phyloP scores from a whole-genome alignment of 139 green algal genomes.

The Coccomyxa sp. region DNA sequence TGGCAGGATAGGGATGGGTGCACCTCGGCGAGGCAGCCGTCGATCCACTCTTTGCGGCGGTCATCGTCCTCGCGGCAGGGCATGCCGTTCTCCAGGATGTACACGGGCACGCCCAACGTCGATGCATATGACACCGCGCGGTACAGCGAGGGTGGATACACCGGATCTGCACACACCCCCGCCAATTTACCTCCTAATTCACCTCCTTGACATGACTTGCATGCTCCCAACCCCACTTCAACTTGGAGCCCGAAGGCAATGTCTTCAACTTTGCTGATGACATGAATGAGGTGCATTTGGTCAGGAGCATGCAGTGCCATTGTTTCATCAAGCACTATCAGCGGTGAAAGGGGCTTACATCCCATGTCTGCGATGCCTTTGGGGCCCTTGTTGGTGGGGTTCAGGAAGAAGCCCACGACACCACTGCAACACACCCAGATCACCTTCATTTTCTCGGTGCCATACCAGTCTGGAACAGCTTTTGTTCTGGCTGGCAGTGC shows the following conservation, averaged over 20 bases:
- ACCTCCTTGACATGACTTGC: not conserved
- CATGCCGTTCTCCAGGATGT: slow-evolving; percentile 80
- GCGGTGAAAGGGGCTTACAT: not conserved
- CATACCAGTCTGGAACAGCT: not conserved
- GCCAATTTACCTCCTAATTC: not conserved
- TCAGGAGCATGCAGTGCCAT: too few relatives aligned
- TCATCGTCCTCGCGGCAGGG: slow-evolving; percentile 46
- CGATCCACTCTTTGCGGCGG: slow-evolving; percentile 32
- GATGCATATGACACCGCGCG: slow-evolving; percentile 13
- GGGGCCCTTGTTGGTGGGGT: slow-evolving; percentile 32
- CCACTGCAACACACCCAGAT: slow-evolving; percentile 19
- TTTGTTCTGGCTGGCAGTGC: not conserved
- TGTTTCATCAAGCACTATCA: too few relatives aligned
- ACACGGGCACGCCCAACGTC: slow-evolving; percentile 67
- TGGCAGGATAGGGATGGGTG: too few relatives aligned
- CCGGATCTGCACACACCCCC: not conserved
- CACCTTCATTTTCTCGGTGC: not conserved
- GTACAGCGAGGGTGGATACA: slow-evolving; percentile 27
- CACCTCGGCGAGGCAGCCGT: slow-evolving; percentile 36
- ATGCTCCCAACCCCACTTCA: too few relatives aligned
- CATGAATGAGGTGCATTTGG: too few relatives aligned
- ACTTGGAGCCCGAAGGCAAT: too few relatives aligned
- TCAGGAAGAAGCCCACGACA: slow-evolving; percentile 45
- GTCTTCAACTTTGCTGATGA: too few relatives aligned
- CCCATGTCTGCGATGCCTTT: slow-evolving; percentile 82